Evolutionary conservation across 1,284 basidiomycete genomes (phyloP).

Genomic region (Puccinia brachypodii): DNA sequence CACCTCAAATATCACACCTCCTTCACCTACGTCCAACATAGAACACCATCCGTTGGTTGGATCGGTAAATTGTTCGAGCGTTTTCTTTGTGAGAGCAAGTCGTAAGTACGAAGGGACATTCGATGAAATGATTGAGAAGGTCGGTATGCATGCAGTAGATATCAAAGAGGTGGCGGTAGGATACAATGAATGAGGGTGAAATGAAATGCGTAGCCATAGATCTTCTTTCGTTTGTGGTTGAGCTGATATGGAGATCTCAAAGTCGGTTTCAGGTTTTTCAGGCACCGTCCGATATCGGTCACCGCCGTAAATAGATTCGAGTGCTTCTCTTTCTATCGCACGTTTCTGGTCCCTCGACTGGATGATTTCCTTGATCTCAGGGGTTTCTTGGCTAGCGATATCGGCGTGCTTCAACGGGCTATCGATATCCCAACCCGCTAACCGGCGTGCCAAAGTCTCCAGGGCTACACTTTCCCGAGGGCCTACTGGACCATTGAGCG

Average conservation of each 20-base stretch:
- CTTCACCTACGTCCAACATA: slow-evolving; percentile 67
- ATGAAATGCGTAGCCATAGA: slow-evolving; percentile 69
- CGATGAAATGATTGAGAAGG: slow-evolving; percentile 73
- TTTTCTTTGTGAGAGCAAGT: slow-evolving; percentile 65
- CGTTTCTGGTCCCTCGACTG: slow-evolving; percentile 63
- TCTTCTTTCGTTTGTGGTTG: slow-evolving; percentile 54
- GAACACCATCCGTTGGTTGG: slow-evolving; percentile 60
- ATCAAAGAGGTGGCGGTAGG: slow-evolving; percentile 59
- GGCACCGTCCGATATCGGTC: slow-evolving; percentile 50
- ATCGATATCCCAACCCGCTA: slow-evolving; percentile 60
- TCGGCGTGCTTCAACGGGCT: slow-evolving; percentile 60
- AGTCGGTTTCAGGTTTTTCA: slow-evolving; percentile 54
- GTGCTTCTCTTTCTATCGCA: slow-evolving; percentile 69
- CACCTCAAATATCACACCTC: slow-evolving; percentile 72
- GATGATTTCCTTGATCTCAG: slow-evolving; percentile 55
- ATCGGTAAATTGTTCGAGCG: slow-evolving; percentile 52
- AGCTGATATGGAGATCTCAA: slow-evolving; percentile 55
- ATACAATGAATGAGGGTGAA: slow-evolving; percentile 64
- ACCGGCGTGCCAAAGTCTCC: slow-evolving; percentile 57
- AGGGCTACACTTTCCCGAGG: slow-evolving; percentile 57
- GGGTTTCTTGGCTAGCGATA: slow-evolving; percentile 58
- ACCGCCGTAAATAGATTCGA: slow-evolving; percentile 62
- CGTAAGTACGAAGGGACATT: slow-evolving; percentile 78
- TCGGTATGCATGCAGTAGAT: slow-evolving; percentile 63
- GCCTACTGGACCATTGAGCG: slow-evolving; percentile 51